Base-by-base conservation (phyloP, 257 asterid species). In the Nemophila menziesii region DNA sequence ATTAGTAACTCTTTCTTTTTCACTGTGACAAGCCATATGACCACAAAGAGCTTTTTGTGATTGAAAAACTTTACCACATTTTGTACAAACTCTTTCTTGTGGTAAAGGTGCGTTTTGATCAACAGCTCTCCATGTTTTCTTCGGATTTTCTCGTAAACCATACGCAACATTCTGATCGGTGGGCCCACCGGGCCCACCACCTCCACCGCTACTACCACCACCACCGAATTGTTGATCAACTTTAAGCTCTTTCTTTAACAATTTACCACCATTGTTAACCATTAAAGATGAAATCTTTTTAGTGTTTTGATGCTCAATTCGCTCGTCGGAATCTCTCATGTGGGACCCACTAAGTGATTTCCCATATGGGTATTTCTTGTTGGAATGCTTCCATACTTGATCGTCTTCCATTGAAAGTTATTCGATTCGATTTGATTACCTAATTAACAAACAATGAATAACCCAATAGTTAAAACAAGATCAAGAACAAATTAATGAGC, bases 21-120 rank as follows among this genome's bases (percentile, higher is more conserved):
- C 94, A 0, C 95, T 84, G 56, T 89, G 98, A 54, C 84, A 84
- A 59, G 98, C 98, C 98, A 89, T 89, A 56, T 89, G 98, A 3
- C 98, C 95, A 56, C 95, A 89, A 63, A 89, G 57, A 13, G 98
- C 98, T 47, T 89, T 89, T 69, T 70, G 13, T 1, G 98, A 84
- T 46, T 71, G 93, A 71, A 89, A 89, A 55, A 78, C 81, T 63
- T 89, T 89, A 29, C 98, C 95, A 60, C 98, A 89, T 77, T 78
- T 90, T 63, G 78, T 86, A 60, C 98, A 89, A 16, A 84, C 55
- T 45, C 52, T 74, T 50, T 76, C 94, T 48, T 55, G 68, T 16
- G 73, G 62, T 58, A 65, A 26, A 14, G 80, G 82, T 23, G 43
- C 44, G 36, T 56, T 67, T 0, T 78, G 56, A 66, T 64, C 82